Conservation (phyloP, 257 asterid genomes). For the Primulina huaijiensis region DNA sequence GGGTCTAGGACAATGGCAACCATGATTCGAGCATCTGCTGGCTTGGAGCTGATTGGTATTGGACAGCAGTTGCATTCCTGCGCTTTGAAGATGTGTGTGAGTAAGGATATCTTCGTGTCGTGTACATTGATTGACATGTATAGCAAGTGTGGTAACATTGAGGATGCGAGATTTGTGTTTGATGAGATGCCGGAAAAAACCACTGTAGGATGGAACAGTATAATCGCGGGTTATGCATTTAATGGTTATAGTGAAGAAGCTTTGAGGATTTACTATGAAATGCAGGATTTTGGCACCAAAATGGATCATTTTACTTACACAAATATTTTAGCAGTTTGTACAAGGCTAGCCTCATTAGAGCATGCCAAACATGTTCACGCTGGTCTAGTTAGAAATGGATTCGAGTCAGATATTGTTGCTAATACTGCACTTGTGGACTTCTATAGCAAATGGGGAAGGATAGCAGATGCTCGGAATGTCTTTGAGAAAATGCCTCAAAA, state of each 20-base stretch:
- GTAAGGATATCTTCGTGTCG: conserved; percentile 51
- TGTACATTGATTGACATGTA: conserved; percentile 85
- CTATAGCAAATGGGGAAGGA: conserved; percentile 88
- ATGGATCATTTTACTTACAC: conserved; percentile 81
- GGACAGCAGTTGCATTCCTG: conserved; percentile 73
- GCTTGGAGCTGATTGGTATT: conserved; percentile 57
- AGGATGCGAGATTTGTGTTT: conserved; percentile 60
- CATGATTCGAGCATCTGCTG: conserved; percentile 70
- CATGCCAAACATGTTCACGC: conserved; percentile 95
- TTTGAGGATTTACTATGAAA: conserved; percentile 60
- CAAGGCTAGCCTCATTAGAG: conserved; percentile 75
- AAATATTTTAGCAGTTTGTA: conserved; percentile 58
- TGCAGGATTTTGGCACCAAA: conserved; percentile 67
- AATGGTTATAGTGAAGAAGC: conserved; percentile 84
- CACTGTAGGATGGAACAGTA: conserved; percentile 77
- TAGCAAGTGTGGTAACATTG: conserved; percentile 77
- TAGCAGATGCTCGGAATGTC: conserved; percentile 72
- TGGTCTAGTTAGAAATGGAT: conserved; percentile 72
- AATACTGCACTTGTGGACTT: conserved; percentile 83
- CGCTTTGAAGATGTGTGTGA: conserved; percentile 55
- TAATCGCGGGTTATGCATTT: conserved; percentile 69
- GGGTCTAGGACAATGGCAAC: conserved; percentile 50
- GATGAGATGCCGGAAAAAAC: conserved; percentile 64
- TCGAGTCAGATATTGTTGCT: conserved; percentile 63
- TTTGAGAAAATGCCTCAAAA: conserved; percentile 69